Evolutionary conservation across 352 stramenopile species (phyloP).

Genomic region (Aphanomyces astaci): DNA sequence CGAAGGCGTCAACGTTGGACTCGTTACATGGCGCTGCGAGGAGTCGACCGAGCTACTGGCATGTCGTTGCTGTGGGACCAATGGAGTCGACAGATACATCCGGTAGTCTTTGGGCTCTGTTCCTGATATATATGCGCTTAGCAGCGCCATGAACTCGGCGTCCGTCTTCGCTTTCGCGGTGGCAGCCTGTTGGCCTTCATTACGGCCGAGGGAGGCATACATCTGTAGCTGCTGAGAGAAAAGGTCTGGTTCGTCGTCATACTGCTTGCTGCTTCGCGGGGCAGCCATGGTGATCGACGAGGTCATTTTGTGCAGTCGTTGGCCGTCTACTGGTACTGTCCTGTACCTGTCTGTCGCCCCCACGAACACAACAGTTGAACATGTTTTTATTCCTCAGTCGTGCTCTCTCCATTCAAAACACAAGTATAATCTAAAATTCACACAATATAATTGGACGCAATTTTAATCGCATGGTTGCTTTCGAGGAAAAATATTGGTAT

Average conservation of each 20-base stretch:
- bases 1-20: not conserved
- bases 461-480: no score
- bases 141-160: slow-evolving; percentile 2
- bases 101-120: not conserved
- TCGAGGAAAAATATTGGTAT: no score
- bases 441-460: not conserved
- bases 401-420: not conserved
- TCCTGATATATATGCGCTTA: slow-evolving; percentile 12
- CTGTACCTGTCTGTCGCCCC: not conserved
- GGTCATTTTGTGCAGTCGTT: not conserved
- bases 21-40: not conserved
- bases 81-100: not conserved
- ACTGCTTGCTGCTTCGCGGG: not conserved
- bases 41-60: not conserved
- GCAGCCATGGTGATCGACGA: not conserved
- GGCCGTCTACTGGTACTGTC: no score
- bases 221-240: slow-evolving; percentile 14
- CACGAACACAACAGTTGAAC: not conserved
- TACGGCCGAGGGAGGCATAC: slow-evolving; percentile 7
- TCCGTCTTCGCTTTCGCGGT: slow-evolving; percentile 1
- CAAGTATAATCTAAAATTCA: not conserved
- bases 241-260: not conserved
- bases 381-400: not conserved
- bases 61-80: not conserved
- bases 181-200: not conserved